phyloP scores from a whole-genome alignment of 148 eudicot genomes.

The Vaccinium macrocarpon region DNA sequence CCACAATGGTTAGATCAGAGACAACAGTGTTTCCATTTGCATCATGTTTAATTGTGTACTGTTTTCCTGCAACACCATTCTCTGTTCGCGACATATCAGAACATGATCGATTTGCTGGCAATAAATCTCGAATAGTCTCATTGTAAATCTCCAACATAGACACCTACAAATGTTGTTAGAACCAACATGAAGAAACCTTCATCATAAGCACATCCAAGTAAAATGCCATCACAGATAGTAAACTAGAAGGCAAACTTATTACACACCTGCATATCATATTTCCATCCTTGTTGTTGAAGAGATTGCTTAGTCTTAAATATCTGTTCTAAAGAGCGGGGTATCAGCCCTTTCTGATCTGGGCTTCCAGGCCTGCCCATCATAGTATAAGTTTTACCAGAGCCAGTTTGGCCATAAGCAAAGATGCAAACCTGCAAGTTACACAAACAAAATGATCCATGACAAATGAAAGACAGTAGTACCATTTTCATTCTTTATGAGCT shows the following conservation, averaged over 20 bases:
- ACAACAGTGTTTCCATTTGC: constrained; percentile 85
- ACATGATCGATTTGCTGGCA: constrained; percentile 50
- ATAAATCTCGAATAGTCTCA: constrained; percentile 83
- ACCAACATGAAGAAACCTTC: neutral
- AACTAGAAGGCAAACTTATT: neutral
- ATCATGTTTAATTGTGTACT: constrained; percentile 85
- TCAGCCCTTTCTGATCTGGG: constrained; percentile 73
- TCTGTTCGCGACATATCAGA: constrained; percentile 45
- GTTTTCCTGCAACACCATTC: constrained; percentile 61
- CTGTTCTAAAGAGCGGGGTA: constrained; percentile 90
- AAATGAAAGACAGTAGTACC: neutral
- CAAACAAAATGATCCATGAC: neutral
- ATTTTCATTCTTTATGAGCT: constrained; percentile 2
- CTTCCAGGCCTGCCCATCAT: constrained; percentile 94
- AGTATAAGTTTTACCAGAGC: constrained; percentile 94
- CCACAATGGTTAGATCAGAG: constrained; percentile 84
- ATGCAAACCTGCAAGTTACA: constrained; percentile 65
- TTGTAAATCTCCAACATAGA: constrained; percentile 97
- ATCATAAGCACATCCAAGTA: neutral
- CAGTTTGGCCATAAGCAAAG: constrained; percentile 98
- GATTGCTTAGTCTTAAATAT: constrained; percentile 75
- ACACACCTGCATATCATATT: constrained; percentile 89
- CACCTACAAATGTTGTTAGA: constrained; percentile 46
- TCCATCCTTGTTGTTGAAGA: constrained; percentile 92
- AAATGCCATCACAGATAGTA: neutral